These are phyloP conservation scores for Naegleria lovaniensis DNA, from an alignment of 208 protist genomes.

Conservation along the genomic window DNA sequence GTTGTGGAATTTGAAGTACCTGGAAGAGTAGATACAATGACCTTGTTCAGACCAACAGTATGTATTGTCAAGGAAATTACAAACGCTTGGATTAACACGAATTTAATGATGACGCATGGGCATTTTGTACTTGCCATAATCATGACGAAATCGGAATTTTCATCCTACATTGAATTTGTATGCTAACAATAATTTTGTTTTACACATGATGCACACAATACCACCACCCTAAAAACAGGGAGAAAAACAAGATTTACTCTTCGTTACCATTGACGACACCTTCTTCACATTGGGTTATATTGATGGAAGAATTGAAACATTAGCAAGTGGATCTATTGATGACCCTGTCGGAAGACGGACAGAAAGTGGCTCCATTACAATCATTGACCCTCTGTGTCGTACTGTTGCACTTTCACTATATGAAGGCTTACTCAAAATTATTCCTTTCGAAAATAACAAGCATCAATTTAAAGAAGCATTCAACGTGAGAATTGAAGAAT, in stretches of 20 bases:
- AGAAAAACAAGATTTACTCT: slow-evolving; percentile 3
- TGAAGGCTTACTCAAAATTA: slow-evolving; percentile 8
- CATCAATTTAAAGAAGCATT: slow-evolving; percentile 1
- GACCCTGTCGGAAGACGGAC: background rate
- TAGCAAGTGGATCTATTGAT: background rate
- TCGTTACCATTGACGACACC: background rate
- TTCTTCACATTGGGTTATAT: background rate
- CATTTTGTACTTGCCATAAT: too few relatives aligned
- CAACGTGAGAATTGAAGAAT: slow-evolving; percentile 28
- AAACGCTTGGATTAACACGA: too few relatives aligned
- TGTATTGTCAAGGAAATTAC: too few relatives aligned
- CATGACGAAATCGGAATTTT: too few relatives aligned
- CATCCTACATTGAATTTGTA: too few relatives aligned
- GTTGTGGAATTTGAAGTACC: background rate
- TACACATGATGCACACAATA: background rate
- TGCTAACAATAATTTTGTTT: too few relatives aligned
- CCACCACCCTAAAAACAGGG: background rate
- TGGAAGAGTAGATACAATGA: background rate
- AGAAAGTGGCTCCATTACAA: background rate
- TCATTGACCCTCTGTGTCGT: background rate
- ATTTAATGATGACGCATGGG: too few relatives aligned
- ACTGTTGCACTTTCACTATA: background rate
- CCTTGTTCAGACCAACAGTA: background rate
- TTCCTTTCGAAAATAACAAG: background rate
- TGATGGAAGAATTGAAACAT: background rate